Evolutionary conservation across 208 protist species (phyloP).

Genomic region (Trypanosoma vivax): DNA sequence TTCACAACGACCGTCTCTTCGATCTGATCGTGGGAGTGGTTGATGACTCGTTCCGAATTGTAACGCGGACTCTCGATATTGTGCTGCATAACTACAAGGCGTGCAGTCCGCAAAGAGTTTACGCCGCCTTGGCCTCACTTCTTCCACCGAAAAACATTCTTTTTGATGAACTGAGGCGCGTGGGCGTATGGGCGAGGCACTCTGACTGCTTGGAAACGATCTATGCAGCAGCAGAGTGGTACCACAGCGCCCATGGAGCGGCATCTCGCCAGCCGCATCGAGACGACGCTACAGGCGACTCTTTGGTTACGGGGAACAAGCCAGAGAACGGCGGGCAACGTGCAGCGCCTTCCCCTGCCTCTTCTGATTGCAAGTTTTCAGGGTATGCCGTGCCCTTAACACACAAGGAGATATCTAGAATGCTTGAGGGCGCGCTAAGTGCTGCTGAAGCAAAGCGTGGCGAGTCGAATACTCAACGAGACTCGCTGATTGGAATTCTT

Average conservation of each 20-base stretch:
- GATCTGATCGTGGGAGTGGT: constrained; percentile 3
- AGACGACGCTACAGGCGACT: no score
- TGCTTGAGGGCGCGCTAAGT: background rate
- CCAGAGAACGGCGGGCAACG: no score
- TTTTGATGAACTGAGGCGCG: constrained; percentile 11
- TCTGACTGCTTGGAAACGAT: constrained; percentile 18
- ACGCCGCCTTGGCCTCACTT: constrained; percentile 25
- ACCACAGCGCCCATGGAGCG: constrained; percentile 5
- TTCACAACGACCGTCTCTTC: background rate
- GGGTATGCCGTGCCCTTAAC: no score
- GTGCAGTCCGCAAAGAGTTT: constrained; percentile 23
- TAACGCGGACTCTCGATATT: constrained; percentile 28
- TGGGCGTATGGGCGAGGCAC: constrained; percentile 17
- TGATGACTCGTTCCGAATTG: constrained; percentile 23
- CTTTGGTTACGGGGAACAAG: no score
- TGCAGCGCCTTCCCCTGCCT: no score
- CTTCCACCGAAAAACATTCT: constrained; percentile 8
- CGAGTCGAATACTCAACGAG: constrained; percentile 5
- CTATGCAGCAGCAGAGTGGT: constrained; percentile 14
- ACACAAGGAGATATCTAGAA: background rate
- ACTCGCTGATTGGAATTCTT: constrained; percentile 10
- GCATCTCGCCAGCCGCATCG: background rate
- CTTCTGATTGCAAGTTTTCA: no score
- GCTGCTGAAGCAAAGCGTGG: background rate
- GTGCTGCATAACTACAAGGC: constrained; percentile 46